Evolutionary conservation across 2,329 filamentous ascomycete species (phyloP), one percentile per base, ranked within the genome.

Genomic region (Epichloe coenophiala): DNA sequence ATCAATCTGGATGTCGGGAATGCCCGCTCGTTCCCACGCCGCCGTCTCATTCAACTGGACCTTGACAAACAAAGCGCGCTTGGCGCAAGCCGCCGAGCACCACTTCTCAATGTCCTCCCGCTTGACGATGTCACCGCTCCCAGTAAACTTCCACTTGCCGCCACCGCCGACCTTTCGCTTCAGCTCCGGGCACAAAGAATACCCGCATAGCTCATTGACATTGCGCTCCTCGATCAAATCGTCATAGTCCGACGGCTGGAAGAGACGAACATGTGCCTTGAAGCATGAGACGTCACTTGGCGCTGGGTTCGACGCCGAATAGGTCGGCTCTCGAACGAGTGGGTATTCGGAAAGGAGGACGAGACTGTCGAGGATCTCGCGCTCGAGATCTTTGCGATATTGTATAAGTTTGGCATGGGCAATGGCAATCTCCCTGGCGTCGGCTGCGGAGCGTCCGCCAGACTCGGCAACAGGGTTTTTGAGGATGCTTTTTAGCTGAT

Each of bases 211-310:
- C 42, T 77, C 79, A 58, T 87, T 83, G 57, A 88, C 84, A 64
- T 95, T 94, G 60, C 93, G 86, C 71, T 98, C 93, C 56, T 85
- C 78, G 53, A 96, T 82, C 47, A 97, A 72, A 56, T 87, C 85
- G 62, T 95, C 88, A 70, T 94, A 95, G 70, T 98, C 91, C 49
- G 78, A 76, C 1, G 90, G 88, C 63, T 91, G 87, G 68, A 96
- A 97, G 42, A 80, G 74, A 9, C 76, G 70, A 23, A 97, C 70
- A 37, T 80, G 76, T 3, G 71, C 62, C 58, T 83, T 81, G 68
- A 97, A 89, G 49, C 71, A 69, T 39, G 68, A 63, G 1, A 75
- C 75, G 63, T 95, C 88, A 35, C 75, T 64, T 1, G 75, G 60
- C 6, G 80, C 73, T 54, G 75, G 64, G 64, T 64, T 67, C 2